These are phyloP conservation scores for Centaurea solstitialis DNA, from an alignment of 129 eudicot species.

Conservation along the genomic window DNA sequence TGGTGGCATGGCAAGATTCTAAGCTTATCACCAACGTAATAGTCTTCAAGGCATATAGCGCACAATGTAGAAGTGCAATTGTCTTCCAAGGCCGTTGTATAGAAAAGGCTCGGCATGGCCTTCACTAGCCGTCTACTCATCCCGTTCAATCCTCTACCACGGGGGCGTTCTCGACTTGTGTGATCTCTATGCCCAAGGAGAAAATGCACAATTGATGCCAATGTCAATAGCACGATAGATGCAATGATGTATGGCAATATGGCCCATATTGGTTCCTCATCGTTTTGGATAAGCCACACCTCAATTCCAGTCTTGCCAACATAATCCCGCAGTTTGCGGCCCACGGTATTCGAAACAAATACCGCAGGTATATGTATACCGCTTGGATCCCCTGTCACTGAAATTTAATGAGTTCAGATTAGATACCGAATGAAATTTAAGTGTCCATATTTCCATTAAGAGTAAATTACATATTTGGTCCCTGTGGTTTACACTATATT, in stretches of 20 bases:
- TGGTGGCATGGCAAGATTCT: constrained; percentile 76
- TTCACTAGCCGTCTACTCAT: constrained; percentile 72
- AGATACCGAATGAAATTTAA: background rate
- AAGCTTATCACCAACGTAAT: constrained; percentile 67
- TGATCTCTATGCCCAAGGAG: constrained; percentile 63
- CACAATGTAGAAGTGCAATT: constrained; percentile 68
- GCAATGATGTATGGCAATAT: constrained; percentile 65
- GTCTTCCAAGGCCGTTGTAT: constrained; percentile 67
- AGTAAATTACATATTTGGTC: too few species aligned
- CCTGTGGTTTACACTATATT: too few species aligned
- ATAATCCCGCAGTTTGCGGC: constrained; percentile 44
- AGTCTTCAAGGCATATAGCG: constrained; percentile 84
- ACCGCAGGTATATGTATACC: constrained; percentile 63
- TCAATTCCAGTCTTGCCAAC: constrained; percentile 38
- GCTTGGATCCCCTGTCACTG: constrained; percentile 74
- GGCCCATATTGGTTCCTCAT: constrained; percentile 70
- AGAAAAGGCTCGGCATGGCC: constrained; percentile 73
- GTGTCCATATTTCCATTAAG: too few species aligned
- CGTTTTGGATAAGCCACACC: constrained; percentile 56
- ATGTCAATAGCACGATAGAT: constrained; percentile 58
- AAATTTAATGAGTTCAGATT: constrained; percentile 5
- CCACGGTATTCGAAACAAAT: constrained; percentile 52
- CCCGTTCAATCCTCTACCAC: constrained; percentile 61
- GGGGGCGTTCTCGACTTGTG: constrained; percentile 56
- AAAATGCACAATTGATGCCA: constrained; percentile 58